Percentiles rank a stretch among this genome's conserved stretches.
Conservation (phyloP, 306 rosid species). For the Castanea crenata region DNA sequence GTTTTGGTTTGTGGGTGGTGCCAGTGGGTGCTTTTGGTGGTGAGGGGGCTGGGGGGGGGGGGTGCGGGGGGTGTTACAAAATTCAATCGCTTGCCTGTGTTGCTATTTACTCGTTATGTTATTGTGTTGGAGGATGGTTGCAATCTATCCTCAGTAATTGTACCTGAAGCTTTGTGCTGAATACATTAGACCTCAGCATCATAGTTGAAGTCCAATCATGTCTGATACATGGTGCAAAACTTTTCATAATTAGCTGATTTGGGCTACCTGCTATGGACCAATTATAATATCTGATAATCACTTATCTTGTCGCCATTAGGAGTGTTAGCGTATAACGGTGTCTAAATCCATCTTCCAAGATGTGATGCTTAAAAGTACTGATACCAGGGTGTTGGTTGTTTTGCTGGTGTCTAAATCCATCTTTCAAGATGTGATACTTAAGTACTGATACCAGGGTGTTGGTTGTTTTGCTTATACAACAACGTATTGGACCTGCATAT, state of each 20-base stretch:
- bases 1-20: background rate
- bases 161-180: background rate
- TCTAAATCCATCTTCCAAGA: background rate
- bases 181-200: background rate
- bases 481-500: too few species aligned
- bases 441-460: background rate
- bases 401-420: background rate
- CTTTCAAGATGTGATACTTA: background rate
- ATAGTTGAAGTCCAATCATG: background rate
- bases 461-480: background rate
- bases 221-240: too few species aligned
- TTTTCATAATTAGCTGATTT: too few species aligned
- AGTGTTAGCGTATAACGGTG: too few species aligned
- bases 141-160: background rate
- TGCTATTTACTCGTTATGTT: background rate
- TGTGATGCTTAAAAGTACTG: background rate
- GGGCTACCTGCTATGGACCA: background rate
- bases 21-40: too few species aligned
- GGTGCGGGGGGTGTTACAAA: background rate
- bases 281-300: background rate
- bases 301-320: background rate
- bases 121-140: background rate
- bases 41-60: background rate
- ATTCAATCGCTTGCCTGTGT: background rate
- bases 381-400: background rate